Percentiles rank a stretch among this genome's conserved stretches.
Evolutionary conservation across 2,329 filamentous ascomycete species (phyloP).

Genomic region (Colletotrichum australisinense): DNA sequence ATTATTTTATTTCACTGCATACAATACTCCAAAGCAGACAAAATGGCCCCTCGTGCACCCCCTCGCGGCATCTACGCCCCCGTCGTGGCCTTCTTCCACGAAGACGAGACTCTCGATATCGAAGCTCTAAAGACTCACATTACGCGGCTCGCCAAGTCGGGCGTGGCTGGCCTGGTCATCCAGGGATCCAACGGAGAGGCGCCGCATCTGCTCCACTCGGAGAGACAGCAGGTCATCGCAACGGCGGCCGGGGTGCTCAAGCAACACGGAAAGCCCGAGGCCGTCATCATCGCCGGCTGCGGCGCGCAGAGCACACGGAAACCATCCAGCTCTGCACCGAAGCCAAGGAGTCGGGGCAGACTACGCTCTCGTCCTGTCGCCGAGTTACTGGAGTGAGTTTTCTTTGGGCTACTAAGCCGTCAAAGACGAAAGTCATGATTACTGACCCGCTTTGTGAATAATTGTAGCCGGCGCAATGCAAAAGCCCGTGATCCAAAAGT

Average conservation of each 20-base stretch:
- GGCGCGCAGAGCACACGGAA: conserved; percentile 74
- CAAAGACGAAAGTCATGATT: conserved; percentile 49
- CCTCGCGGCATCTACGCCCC: conserved; percentile 56
- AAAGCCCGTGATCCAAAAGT: conserved; percentile 66
- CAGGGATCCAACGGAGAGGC: conserved; percentile 60
- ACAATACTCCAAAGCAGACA: neutral
- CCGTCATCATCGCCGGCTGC: conserved; percentile 70
- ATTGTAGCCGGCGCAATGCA: conserved; percentile 58
- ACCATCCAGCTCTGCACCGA: conserved; percentile 69
- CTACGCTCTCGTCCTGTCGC: conserved; percentile 70
- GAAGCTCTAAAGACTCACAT: conserved; percentile 51
- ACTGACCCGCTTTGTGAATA: conserved; percentile 45
- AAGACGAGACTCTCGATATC: conserved; percentile 56
- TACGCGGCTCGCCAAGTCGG: conserved; percentile 53
- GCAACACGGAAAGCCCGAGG: conserved; percentile 57
- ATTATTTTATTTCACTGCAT: neutral
- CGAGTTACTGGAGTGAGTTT: conserved; percentile 68
- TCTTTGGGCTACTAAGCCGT: no score
- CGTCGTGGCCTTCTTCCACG: conserved; percentile 51
- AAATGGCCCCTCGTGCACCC: conserved; percentile 16
- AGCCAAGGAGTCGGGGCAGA: conserved; percentile 68
- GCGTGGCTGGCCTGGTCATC: conserved; percentile 58
- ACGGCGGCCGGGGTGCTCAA: conserved; percentile 62
- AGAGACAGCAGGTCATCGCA: conserved; percentile 65
- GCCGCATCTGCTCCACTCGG: conserved; percentile 64